Conservation (phyloP, 2,329 filamentous ascomycete species). For the Phoma sp. region DNA sequence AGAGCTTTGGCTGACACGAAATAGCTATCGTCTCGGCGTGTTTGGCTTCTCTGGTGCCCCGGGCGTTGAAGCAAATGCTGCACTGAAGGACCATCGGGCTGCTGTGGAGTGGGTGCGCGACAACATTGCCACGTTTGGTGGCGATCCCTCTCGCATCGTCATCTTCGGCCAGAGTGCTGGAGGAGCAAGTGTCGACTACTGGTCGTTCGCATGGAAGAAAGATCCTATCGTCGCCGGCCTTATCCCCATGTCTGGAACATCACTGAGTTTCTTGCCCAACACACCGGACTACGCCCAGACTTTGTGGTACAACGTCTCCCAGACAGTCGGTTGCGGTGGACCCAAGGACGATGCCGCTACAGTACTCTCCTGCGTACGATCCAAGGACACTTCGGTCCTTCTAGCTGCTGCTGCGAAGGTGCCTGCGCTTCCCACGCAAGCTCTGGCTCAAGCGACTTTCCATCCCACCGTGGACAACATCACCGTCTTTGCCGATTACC, state of each 20-base stretch:
- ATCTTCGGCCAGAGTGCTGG: conserved; percentile 52
- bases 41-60: conserved; percentile 49
- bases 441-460: conserved; percentile 36
- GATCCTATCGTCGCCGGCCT: conserved; percentile 59
- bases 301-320: conserved; percentile 48
- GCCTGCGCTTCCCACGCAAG: conserved; percentile 35
- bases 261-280: conserved; percentile 39
- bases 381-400: conserved; percentile 27
- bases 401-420: conserved; percentile 37
- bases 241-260: conserved; percentile 58
- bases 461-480: conserved; percentile 40
- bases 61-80: conserved; percentile 46
- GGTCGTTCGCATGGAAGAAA: conserved; percentile 54
- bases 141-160: conserved; percentile 47
- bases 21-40: conserved; percentile 47
- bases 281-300: conserved; percentile 33
- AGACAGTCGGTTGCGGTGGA: conserved; percentile 46
- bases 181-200: conserved; percentile 54
- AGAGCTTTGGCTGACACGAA: background rate
- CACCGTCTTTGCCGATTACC: conserved; percentile 40
- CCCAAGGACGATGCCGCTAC: conserved; percentile 24
- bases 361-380: conserved; percentile 48
- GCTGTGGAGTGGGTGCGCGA: conserved; percentile 50
- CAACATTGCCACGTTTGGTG: conserved; percentile 51
- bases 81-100: conserved; percentile 37